These are phyloP conservation scores for Aschersonia sp. DNA, from an alignment of 2,329 filamentous ascomycete genomes.

Conservation along the genomic window DNA sequence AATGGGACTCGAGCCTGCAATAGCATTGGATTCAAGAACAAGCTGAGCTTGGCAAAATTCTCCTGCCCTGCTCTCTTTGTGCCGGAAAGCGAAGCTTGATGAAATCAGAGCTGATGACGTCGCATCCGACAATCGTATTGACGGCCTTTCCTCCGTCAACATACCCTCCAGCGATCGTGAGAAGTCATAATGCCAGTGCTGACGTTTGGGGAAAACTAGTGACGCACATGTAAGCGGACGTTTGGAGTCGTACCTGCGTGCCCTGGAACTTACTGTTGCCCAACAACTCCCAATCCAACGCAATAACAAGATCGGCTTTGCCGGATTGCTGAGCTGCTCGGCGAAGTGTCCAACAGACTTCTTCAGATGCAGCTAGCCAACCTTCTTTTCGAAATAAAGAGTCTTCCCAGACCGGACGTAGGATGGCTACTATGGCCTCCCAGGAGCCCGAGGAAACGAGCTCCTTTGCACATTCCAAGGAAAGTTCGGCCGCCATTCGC, in stretches of 20 bases:
- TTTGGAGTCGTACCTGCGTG: neutral
- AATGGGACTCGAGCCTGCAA: conserved; percentile 35
- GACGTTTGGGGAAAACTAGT: conserved; percentile 37
- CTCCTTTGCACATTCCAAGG: conserved; percentile 42
- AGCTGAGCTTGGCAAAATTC: conserved; percentile 44
- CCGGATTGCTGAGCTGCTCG: conserved; percentile 37
- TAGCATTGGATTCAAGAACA: conserved; percentile 39
- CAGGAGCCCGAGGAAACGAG: conserved; percentile 33
- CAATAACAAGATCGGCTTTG: conserved; percentile 40
- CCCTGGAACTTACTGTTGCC: conserved; percentile 31
- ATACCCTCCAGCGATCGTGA: conserved; percentile 39
- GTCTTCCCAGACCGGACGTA: conserved; percentile 43
- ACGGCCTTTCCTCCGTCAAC: conserved; percentile 26
- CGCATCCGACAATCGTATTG: conserved; percentile 34
- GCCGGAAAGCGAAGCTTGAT: conserved; percentile 41
- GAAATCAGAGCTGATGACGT: conserved; percentile 37
- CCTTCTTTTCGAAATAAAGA: conserved; percentile 40
- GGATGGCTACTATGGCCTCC: conserved; percentile 36
- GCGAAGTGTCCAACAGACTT: conserved; percentile 46
- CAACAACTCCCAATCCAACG: conserved; percentile 52
- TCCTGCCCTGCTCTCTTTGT: conserved; percentile 45
- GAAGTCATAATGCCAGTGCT: conserved; percentile 48
- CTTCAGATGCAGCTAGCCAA: conserved; percentile 45
- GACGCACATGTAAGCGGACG: neutral
- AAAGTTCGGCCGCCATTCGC: conserved; percentile 39